Conservation (phyloP, 345 rosid genomes). For the Lagerstroemia speciosa region DNA sequence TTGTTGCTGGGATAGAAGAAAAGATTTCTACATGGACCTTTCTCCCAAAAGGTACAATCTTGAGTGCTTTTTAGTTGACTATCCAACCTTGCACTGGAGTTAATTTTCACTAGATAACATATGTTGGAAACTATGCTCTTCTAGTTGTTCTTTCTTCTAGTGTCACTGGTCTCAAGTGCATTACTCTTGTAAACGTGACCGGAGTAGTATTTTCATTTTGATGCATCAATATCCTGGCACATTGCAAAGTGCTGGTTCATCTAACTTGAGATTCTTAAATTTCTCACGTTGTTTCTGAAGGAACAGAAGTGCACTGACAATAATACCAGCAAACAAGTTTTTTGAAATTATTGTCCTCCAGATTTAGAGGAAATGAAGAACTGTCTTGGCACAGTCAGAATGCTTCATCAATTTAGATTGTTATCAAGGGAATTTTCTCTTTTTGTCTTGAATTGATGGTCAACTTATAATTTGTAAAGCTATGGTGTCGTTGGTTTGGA, state of each 20-base stretch:
- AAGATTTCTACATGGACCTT: slow-evolving; percentile 93
- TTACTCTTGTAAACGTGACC: background rate
- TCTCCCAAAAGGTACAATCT: slow-evolving; percentile 78
- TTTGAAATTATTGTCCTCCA: background rate
- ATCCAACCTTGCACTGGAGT: background rate
- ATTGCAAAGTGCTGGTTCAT: background rate
- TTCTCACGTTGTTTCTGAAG: background rate
- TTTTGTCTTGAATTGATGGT: background rate
- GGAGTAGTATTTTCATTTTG: background rate
- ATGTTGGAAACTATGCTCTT: background rate
- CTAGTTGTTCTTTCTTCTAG: background rate
- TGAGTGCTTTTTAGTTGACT: background rate
- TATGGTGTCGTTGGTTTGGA: background rate
- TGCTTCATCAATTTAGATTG: background rate
- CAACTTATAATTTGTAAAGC: background rate
- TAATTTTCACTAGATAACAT: background rate
- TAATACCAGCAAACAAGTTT: background rate
- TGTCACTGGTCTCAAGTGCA: background rate
- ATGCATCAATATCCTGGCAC: background rate
- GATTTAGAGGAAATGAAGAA: background rate
- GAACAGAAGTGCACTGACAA: background rate
- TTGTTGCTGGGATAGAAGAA: slow-evolving; percentile 81
- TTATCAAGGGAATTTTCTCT: background rate
- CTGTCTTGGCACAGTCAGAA: background rate
- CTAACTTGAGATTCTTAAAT: background rate